Evolutionary conservation across 768 basidiomycete genomes (phyloP).

Genomic region (Porphyrellus cyaneotinctus): DNA sequence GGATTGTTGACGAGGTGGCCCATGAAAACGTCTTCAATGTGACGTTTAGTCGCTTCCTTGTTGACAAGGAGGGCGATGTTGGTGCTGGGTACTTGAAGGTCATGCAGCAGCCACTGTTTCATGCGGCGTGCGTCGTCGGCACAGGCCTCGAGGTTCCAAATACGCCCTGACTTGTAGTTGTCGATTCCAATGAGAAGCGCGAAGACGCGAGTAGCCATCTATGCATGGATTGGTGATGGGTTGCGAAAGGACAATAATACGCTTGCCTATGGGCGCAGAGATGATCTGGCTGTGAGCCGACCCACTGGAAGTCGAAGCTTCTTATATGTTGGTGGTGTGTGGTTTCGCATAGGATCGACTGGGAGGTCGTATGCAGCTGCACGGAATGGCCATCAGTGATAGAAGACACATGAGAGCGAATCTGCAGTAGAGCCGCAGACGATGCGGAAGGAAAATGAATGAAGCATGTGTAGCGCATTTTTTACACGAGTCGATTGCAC

Average conservation of each 20-base stretch:
- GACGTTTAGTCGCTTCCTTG: conserved; percentile 54
- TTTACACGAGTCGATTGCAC: conserved; percentile 8
- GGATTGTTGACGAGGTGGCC: conserved; percentile 61
- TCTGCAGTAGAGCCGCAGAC: too few species aligned
- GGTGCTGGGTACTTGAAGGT: conserved; percentile 53
- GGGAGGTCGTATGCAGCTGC: too few species aligned
- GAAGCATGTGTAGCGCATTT: not conserved
- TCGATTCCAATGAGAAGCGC: conserved; percentile 69
- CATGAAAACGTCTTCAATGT: conserved; percentile 59
- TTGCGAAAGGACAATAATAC: not conserved
- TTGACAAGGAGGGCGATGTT: conserved; percentile 57
- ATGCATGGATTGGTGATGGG: conserved; percentile 10
- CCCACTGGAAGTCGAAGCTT: not conserved
- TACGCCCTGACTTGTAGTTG: conserved; percentile 57
- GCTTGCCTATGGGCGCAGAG: conserved; percentile 8
- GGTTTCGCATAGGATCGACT: not conserved
- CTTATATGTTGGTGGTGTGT: conserved; percentile 20
- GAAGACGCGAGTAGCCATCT: conserved; percentile 50
- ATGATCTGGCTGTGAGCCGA: conserved; percentile 10
- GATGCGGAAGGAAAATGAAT: too few species aligned
- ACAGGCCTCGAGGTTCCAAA: conserved; percentile 66
- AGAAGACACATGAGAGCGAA: too few species aligned
- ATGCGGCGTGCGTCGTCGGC: conserved; percentile 60
- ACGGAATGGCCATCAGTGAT: too few species aligned
- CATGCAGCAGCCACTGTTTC: conserved; percentile 52